phyloP scores from a whole-genome alignment of 768 basidiomycete genomes.

The Amanita pallidorosea region DNA sequence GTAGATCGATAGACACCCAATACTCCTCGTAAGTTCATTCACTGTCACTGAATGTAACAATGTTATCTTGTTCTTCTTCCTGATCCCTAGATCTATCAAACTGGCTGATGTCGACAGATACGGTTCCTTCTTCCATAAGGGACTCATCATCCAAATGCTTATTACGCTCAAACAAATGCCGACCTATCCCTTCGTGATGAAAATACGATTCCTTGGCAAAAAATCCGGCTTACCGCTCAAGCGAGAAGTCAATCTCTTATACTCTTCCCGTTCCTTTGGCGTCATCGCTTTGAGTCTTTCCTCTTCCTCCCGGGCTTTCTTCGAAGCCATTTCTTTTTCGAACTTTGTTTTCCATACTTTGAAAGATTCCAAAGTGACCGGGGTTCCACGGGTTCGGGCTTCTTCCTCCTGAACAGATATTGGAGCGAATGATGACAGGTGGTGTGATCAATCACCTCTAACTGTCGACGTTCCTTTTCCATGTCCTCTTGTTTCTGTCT shows the following conservation, averaged over 20 bases:
- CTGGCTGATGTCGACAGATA: constrained; percentile 82
- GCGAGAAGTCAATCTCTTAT: constrained; percentile 49
- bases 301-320: constrained; percentile 64
- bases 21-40: constrained; percentile 34
- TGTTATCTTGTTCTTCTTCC: constrained; percentile 57
- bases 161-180: constrained; percentile 86
- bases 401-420: constrained; percentile 59
- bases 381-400: constrained; percentile 82
- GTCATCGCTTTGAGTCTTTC: constrained; percentile 57
- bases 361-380: constrained; percentile 78
- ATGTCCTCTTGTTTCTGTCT: constrained; percentile 46
- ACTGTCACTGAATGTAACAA: constrained; percentile 75
- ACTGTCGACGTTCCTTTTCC: constrained; percentile 61
- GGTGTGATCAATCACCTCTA: constrained; percentile 49
- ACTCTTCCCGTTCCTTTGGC: constrained; percentile 80
- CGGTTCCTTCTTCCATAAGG: constrained; percentile 75
- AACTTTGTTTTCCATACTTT: constrained; percentile 75
- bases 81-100: constrained; percentile 62
- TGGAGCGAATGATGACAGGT: not conserved
- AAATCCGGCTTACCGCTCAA: constrained; percentile 46
- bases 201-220: not conserved
- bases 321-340: constrained; percentile 51
- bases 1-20: not conserved
- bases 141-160: constrained; percentile 70
- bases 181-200: constrained; percentile 40